These are phyloP conservation scores for Trametes hirsuta DNA, from an alignment of 1,284 basidiomycete genomes.

Conservation along the genomic window DNA sequence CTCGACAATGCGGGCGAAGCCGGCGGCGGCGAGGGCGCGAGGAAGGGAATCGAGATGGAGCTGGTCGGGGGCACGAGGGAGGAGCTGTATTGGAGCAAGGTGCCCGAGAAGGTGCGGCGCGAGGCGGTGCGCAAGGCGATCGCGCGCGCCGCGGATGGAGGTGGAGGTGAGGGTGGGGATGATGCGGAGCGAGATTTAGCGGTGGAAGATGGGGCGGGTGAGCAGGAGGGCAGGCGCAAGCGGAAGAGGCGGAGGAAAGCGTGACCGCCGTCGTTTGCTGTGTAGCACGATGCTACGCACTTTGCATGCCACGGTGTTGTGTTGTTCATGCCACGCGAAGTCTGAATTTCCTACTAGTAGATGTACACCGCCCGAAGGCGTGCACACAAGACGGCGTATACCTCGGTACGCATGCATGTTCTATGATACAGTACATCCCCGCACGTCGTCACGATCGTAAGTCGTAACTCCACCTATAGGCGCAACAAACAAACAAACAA, in stretches of 20 bases:
- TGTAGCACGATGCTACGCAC: no score
- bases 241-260: constrained; percentile 24
- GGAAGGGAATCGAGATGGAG: constrained; percentile 49
- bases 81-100: constrained; percentile 75
- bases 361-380: background rate
- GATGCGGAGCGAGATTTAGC: background rate
- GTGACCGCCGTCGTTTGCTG: background rate
- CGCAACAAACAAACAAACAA: background rate
- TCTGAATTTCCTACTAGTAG: background rate
- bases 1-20: constrained; percentile 35
- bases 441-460: background rate
- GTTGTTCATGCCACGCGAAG: background rate
- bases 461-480: background rate
- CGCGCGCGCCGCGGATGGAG: background rate
- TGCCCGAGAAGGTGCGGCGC: constrained; percentile 68
- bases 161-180: background rate
- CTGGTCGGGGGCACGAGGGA: constrained; percentile 64
- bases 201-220: background rate
- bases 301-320: background rate
- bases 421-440: constrained; percentile 13
- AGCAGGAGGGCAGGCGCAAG: constrained; percentile 17
- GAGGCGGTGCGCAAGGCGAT: constrained; percentile 59
- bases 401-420: background rate
- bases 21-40: background rate
- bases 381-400: background rate